Evolutionary conservation across 2,329 filamentous ascomycete genomes (phyloP).

Genomic region (Didymella keratinophila): DNA sequence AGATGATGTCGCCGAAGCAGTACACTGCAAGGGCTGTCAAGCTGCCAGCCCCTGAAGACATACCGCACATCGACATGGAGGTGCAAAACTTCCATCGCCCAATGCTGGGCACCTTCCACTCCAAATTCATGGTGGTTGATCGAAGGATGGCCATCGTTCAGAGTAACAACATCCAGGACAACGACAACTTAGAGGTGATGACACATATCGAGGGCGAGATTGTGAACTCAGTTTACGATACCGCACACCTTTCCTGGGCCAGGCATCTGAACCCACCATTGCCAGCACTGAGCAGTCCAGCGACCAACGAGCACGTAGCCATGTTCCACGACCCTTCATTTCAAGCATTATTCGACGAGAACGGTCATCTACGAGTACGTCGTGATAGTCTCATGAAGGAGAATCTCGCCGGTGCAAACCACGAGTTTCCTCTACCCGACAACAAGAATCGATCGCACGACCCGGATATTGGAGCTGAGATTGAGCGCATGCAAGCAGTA

Average conservation of each 20-base stretch:
- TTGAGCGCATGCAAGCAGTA: slow-evolving; percentile 66
- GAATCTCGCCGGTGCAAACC: background rate
- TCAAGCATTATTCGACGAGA: slow-evolving; percentile 5
- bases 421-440: background rate
- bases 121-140: slow-evolving; percentile 81
- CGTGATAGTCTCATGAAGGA: slow-evolving; percentile 3
- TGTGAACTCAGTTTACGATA: slow-evolving; percentile 78
- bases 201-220: slow-evolving; percentile 77
- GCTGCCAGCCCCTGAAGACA: slow-evolving; percentile 69
- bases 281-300: slow-evolving; percentile 63
- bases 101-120: slow-evolving; percentile 76
- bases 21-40: slow-evolving; percentile 64
- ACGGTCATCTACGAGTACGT: background rate
- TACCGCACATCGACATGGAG: slow-evolving; percentile 75
- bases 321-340: slow-evolving; percentile 9
- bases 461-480: slow-evolving; percentile 65
- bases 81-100: slow-evolving; percentile 77
- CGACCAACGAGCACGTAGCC: slow-evolving; percentile 36
- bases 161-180: slow-evolving; percentile 81
- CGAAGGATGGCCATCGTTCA: slow-evolving; percentile 73
- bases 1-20: slow-evolving; percentile 64
- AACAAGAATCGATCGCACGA: slow-evolving; percentile 56
- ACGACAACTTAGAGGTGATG: slow-evolving; percentile 85
- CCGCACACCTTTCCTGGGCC: slow-evolving; percentile 76
- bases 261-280: slow-evolving; percentile 67